Conservation (phyloP, 2,329 filamentous ascomycete species). For the Colletotrichum sojae region DNA sequence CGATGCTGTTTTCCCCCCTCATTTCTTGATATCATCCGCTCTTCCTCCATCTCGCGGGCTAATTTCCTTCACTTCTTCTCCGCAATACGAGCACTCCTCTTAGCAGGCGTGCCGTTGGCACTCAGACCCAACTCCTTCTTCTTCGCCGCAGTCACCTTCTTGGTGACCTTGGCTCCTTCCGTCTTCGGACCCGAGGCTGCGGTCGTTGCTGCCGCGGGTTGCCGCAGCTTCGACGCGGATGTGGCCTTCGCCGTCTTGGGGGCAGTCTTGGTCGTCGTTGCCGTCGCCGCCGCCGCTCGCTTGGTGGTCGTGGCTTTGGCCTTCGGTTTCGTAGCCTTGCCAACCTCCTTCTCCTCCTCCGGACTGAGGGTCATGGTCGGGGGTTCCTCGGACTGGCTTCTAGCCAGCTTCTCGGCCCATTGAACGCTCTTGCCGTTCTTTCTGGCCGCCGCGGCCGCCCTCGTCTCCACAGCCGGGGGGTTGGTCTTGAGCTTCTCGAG, state of each 20-base stretch:
- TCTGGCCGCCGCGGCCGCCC: not conserved
- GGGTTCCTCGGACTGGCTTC: slow-evolving; percentile 29
- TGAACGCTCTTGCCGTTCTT: slow-evolving; percentile 30
- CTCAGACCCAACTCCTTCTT: slow-evolving; percentile 31
- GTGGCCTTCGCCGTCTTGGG: slow-evolving; percentile 11
- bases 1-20: slow-evolving; percentile 11
- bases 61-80: slow-evolving; percentile 11
- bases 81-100: slow-evolving; percentile 23
- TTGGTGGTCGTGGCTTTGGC: slow-evolving; percentile 5
- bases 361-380: slow-evolving; percentile 3
- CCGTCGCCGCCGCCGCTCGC: not conserved
- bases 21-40: not conserved
- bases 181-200: slow-evolving; percentile 44
- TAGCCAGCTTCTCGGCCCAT: slow-evolving; percentile 32
- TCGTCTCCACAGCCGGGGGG: not conserved
- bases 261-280: not conserved
- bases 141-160: slow-evolving; percentile 34
- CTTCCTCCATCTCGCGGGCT: not conserved
- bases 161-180: slow-evolving; percentile 50
- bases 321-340: slow-evolving; percentile 20
- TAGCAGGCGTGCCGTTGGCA: slow-evolving; percentile 37
- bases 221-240: slow-evolving; percentile 10
- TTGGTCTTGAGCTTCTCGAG: slow-evolving; percentile 45
- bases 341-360: slow-evolving; percentile 27
- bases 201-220: not conserved